Percentiles rank a stretch among this genome's conserved stretches.
These are phyloP conservation scores for Hansenula lynferdii DNA, from an alignment of 1,139 yeast genomes.

Conservation along the genomic window DNA sequence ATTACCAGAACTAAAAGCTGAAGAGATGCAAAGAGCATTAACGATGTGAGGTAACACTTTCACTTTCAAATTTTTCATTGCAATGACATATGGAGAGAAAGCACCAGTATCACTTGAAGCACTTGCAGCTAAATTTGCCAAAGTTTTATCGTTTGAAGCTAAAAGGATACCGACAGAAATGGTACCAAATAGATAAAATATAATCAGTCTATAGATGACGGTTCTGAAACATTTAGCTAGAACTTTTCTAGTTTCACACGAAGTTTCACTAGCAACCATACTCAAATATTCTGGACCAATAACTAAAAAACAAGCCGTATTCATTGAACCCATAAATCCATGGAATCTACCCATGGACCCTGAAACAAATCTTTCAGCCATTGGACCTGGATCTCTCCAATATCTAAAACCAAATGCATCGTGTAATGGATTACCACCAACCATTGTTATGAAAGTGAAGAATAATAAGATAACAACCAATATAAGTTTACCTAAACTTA, in stretches of 20 bases:
- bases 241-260: slow-evolving; percentile 57
- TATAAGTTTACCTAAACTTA: slow-evolving; percentile 62
- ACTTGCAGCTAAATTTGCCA: too few species aligned
- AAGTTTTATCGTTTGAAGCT: slow-evolving; percentile 45
- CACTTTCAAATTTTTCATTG: slow-evolving; percentile 39
- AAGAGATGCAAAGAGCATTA: slow-evolving; percentile 44
- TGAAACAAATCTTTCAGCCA: slow-evolving; percentile 45
- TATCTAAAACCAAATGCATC: slow-evolving; percentile 61
- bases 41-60: slow-evolving; percentile 47
- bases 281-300: slow-evolving; percentile 80
- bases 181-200: slow-evolving; percentile 59
- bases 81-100: slow-evolving; percentile 51
- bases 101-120: slow-evolving; percentile 57
- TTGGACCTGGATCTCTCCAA: slow-evolving; percentile 50
- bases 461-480: slow-evolving; percentile 62
- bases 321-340: slow-evolving; percentile 59
- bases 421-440: slow-evolving; percentile 67
- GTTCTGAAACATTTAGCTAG: slow-evolving; percentile 70
- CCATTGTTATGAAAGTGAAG: slow-evolving; percentile 70
- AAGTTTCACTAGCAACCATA: slow-evolving; percentile 74
- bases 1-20: slow-evolving; percentile 57
- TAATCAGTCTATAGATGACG: slow-evolving; percentile 60
- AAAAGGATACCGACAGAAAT: slow-evolving; percentile 51
- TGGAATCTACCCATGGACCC: slow-evolving; percentile 60
- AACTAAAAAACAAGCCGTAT: slow-evolving; percentile 55